Percentiles rank a stretch among this genome's conserved stretches.
Conservation (phyloP, 768 basidiomycete species). For the Boletus sensibilis region DNA sequence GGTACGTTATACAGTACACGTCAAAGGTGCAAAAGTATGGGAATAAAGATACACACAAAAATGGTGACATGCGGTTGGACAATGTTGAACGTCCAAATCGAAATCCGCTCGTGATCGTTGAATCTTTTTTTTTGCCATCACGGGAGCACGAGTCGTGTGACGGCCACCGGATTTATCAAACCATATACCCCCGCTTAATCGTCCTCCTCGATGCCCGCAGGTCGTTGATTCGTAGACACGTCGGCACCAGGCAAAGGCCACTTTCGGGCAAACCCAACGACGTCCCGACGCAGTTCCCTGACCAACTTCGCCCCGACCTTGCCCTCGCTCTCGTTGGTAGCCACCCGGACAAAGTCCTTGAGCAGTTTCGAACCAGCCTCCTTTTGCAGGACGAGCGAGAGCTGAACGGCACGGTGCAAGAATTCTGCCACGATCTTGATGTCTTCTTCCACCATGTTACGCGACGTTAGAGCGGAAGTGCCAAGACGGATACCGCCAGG, state of each 20-base stretch:
- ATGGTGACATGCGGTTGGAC: slow-evolving; percentile 10
- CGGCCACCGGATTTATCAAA: slow-evolving; percentile 2
- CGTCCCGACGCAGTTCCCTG: slow-evolving; percentile 73
- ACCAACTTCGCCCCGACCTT: slow-evolving; percentile 72
- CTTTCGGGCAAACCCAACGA: slow-evolving; percentile 72
- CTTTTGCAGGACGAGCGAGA: slow-evolving; percentile 85
- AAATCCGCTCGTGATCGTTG: slow-evolving; percentile 46
- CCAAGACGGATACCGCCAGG: slow-evolving; percentile 98
- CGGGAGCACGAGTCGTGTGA: no score
- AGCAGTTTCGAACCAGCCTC: slow-evolving; percentile 93
- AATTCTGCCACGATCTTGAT: slow-evolving; percentile 85
- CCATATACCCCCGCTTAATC: slow-evolving; percentile 20
- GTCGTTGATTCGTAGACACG: slow-evolving; percentile 45
- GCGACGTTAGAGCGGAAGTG: slow-evolving; percentile 90
- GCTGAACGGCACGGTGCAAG: slow-evolving; percentile 92
- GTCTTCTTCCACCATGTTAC: slow-evolving; percentile 87
- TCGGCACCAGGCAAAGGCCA: slow-evolving; percentile 95
- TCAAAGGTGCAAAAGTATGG: neutral
- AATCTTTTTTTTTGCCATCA: slow-evolving; percentile 44
- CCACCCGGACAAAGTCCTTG: slow-evolving; percentile 91
- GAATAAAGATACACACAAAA: slow-evolving; percentile 6
- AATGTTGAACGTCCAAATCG: slow-evolving; percentile 35
- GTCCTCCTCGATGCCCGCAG: slow-evolving; percentile 63
- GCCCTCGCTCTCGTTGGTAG: slow-evolving; percentile 64
- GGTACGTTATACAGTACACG: neutral